Evolutionary conservation across 805 yeast genomes (phyloP).

Genomic region (Lachancea dasiensis): DNA sequence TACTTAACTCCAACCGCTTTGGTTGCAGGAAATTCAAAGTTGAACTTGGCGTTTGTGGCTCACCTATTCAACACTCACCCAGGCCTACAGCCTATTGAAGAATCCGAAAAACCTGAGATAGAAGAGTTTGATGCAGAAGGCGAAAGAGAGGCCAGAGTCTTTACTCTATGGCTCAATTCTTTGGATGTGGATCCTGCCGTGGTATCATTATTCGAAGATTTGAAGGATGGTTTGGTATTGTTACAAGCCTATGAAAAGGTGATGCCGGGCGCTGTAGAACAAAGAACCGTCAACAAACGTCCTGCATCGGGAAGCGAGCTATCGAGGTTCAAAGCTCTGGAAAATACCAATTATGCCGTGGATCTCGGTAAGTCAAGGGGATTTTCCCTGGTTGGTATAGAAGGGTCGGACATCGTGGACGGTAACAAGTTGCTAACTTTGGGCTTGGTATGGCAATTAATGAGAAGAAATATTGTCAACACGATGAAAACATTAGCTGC

Average conservation of each 20-base stretch:
- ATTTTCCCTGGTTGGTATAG: conserved; percentile 94
- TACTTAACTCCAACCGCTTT: conserved; percentile 89
- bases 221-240: conserved; percentile 85
- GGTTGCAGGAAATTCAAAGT: conserved; percentile 93
- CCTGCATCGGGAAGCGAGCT: conserved; percentile 72
- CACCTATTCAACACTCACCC: conserved; percentile 95
- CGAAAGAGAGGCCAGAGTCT: conserved; percentile 98
- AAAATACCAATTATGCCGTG: conserved; percentile 97
- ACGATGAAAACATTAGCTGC: conserved; percentile 70
- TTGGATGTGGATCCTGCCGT: conserved; percentile 95
- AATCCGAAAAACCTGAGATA: conserved; percentile 83
- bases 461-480: conserved; percentile 89
- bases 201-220: conserved; percentile 83
- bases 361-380: conserved; percentile 89
- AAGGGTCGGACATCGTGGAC: conserved; percentile 95
- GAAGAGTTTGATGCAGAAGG: conserved; percentile 99
- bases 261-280: conserved; percentile 83
- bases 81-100: conserved; percentile 93
- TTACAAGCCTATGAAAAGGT: conserved; percentile 94
- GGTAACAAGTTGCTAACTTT: conserved; percentile 84
- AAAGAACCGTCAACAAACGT: conserved; percentile 73
- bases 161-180: conserved; percentile 95
- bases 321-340: conserved; percentile 89
- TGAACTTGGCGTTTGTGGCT: conserved; percentile 95
- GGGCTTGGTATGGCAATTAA: conserved; percentile 96